Evolutionary conservation across 768 basidiomycete genomes (phyloP).

Genomic region (Termitomyces sp.): DNA sequence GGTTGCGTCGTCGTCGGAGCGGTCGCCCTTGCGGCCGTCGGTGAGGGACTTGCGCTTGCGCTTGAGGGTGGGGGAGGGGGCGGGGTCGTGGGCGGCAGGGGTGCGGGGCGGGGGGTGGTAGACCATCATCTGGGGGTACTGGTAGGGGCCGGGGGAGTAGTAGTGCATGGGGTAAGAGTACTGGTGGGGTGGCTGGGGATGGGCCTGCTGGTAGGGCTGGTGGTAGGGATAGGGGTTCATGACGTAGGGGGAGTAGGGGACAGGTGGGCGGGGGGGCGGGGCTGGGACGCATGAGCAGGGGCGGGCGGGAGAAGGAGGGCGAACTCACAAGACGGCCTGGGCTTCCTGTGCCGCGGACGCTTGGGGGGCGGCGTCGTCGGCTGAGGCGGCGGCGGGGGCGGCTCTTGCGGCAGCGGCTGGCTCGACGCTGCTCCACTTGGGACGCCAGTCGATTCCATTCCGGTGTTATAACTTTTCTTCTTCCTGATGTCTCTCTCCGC

Average conservation of each 20-base stretch:
- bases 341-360: slow-evolving; percentile 52
- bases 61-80: slow-evolving; percentile 38
- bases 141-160: slow-evolving; percentile 49
- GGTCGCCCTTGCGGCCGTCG: slow-evolving; percentile 26
- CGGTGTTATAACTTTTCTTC: slow-evolving; percentile 32
- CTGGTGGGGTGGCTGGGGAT: slow-evolving; percentile 37
- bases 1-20: slow-evolving; percentile 55
- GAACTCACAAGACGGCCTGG: slow-evolving; percentile 16
- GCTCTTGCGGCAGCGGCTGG: slow-evolving; percentile 43
- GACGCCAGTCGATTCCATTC: no score
- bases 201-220: slow-evolving; percentile 22
- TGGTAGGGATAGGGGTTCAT: slow-evolving; percentile 67
- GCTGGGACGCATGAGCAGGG: slow-evolving; percentile 34
- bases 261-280: slow-evolving; percentile 30
- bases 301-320: no score
- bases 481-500: not conserved
- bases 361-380: slow-evolving; percentile 36
- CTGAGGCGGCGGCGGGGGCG: slow-evolving; percentile 38
- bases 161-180: slow-evolving; percentile 46
- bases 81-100: slow-evolving; percentile 27
- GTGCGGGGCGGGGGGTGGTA: slow-evolving; percentile 42
- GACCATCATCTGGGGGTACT: slow-evolving; percentile 70
- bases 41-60: slow-evolving; percentile 53
- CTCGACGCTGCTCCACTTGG: slow-evolving; percentile 21
- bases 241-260: slow-evolving; percentile 35